Percentiles rank a stretch among this genome's conserved stretches.
phyloP scores from a whole-genome alignment of 345 rosid genomes.

The Brassica rapa region DNA sequence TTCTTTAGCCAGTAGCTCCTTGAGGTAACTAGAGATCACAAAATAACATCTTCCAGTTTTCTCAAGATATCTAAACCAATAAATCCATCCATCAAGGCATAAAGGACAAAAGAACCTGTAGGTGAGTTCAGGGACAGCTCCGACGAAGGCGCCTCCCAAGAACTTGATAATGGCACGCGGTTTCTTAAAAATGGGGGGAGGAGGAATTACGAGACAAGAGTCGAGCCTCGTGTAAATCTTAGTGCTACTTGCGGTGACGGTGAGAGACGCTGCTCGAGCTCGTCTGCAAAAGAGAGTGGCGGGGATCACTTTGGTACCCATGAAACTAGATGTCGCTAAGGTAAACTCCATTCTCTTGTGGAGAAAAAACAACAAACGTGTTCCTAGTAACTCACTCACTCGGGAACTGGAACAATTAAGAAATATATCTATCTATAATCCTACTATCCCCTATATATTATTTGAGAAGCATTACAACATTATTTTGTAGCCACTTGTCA shows the following conservation, averaged over 20 bases:
- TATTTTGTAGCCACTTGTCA: no score
- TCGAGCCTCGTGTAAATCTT: constrained; percentile 55
- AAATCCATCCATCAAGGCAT: neutral
- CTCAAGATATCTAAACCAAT: neutral
- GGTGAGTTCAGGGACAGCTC: constrained; percentile 90
- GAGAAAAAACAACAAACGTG: constrained; percentile 3
- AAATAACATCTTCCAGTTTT: neutral
- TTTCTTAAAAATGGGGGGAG: constrained; percentile 55
- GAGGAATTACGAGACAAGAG: constrained; percentile 70
- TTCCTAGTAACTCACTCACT: neutral
- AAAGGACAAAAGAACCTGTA: constrained; percentile 55
- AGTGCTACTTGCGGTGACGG: constrained; percentile 18
- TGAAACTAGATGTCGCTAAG: constrained; percentile 27
- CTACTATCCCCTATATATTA: no score
- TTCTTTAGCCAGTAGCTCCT: constrained; percentile 84
- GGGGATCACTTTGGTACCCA: constrained; percentile 28
- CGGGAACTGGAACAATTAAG: neutral
- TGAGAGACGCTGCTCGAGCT: constrained; percentile 20
- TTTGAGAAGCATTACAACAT: no score
- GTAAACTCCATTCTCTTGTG: constrained; percentile 31
- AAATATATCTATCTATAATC: no score
- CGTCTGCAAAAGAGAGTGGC: constrained; percentile 13
- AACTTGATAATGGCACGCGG: constrained; percentile 80
- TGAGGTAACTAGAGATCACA: constrained; percentile 54
- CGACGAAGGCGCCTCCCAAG: constrained; percentile 87